A percentile compares a stretch with the other conserved stretches of the same genome.
Conservation (phyloP, 495 filamentous ascomycete species). For the Penicillium robsamsonii region DNA sequence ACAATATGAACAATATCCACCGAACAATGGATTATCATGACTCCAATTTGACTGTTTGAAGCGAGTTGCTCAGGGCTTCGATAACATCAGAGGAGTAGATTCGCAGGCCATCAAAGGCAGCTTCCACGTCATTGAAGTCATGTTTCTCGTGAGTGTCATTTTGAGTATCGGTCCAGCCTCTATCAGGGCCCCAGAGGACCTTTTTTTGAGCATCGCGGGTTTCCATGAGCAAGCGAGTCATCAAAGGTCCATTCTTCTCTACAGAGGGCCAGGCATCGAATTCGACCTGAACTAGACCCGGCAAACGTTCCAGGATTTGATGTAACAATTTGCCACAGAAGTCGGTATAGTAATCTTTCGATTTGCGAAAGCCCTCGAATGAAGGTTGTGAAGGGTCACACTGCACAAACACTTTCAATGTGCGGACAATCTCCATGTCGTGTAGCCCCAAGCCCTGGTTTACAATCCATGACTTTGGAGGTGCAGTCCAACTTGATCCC, state of each 20-base stretch:
- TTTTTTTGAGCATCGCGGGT: constrained; percentile 48
- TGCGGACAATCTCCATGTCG: constrained; percentile 59
- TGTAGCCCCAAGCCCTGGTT: constrained; percentile 61
- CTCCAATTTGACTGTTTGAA: constrained; percentile 19
- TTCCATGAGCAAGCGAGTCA: constrained; percentile 63
- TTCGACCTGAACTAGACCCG: constrained; percentile 59
- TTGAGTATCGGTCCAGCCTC: constrained; percentile 57
- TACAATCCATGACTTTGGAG: constrained; percentile 71
- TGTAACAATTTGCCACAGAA: constrained; percentile 63
- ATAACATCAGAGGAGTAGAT: constrained; percentile 12
- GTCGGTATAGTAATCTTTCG: constrained; percentile 68
- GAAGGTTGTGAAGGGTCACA: constrained; percentile 70
- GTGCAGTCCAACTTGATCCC: constrained; percentile 76
- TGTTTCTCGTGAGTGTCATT: constrained; percentile 17
- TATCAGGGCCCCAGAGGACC: constrained; percentile 67
- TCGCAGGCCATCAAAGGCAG: constrained; percentile 19
- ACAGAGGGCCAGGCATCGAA: constrained; percentile 76
- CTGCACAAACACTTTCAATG: constrained; percentile 74
- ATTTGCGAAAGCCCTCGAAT: constrained; percentile 69
- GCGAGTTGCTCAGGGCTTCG: constrained; percentile 19
- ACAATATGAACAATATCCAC: constrained; percentile 12
- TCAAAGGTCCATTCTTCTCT: constrained; percentile 64
- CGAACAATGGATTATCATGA: constrained; percentile 6
- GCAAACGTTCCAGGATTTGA: constrained; percentile 58
- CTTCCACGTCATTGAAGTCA: constrained; percentile 9